Conservation (phyloP, 1,284 basidiomycete genomes). For the Fomitopsis palustris region DNA sequence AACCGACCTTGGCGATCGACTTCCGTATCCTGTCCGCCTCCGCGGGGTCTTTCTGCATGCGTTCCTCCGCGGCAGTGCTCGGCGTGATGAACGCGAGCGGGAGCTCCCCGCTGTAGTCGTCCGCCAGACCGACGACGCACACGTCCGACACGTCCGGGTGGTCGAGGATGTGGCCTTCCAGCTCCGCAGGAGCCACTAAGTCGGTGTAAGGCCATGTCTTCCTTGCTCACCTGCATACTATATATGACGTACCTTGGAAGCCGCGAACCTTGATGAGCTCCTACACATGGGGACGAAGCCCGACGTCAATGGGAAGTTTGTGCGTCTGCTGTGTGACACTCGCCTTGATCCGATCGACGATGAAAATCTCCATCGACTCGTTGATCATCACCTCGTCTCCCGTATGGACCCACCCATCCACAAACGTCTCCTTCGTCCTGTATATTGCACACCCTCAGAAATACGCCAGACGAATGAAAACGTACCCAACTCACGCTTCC, state of each 20-base stretch:
- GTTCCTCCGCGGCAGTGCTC: conserved; percentile 12
- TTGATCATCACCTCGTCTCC: conserved; percentile 42
- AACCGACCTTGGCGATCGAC: conserved; percentile 37
- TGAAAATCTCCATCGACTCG: conserved; percentile 36
- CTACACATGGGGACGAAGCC: not conserved
- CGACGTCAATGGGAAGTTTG: not conserved
- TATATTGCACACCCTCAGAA: not conserved
- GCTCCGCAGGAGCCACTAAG: conserved; percentile 36
- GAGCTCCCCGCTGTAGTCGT: conserved; percentile 74
- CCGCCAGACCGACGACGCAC: conserved; percentile 70
- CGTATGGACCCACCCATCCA: conserved; percentile 42
- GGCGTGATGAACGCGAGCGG: conserved; percentile 36
- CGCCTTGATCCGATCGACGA: conserved; percentile 45
- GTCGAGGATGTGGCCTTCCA: conserved; percentile 57
- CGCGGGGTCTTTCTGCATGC: conserved; percentile 8
- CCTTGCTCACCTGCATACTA: not conserved
- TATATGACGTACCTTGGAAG: conserved; percentile 15
- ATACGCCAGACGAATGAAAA: not conserved
- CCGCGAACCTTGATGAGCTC: conserved; percentile 22
- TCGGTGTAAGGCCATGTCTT: not conserved
- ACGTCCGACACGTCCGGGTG: conserved; percentile 54
- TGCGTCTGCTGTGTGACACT: not conserved
- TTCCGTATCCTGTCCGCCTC: conserved; percentile 4
- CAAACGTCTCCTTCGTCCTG: conserved; percentile 41
- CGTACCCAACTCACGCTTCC: conserved; percentile 40